Percentiles rank a stretch among this genome's conserved stretches.
These are phyloP conservation scores for Fusarium hostae DNA, from an alignment of 2,329 filamentous ascomycete species.

Conservation along the genomic window DNA sequence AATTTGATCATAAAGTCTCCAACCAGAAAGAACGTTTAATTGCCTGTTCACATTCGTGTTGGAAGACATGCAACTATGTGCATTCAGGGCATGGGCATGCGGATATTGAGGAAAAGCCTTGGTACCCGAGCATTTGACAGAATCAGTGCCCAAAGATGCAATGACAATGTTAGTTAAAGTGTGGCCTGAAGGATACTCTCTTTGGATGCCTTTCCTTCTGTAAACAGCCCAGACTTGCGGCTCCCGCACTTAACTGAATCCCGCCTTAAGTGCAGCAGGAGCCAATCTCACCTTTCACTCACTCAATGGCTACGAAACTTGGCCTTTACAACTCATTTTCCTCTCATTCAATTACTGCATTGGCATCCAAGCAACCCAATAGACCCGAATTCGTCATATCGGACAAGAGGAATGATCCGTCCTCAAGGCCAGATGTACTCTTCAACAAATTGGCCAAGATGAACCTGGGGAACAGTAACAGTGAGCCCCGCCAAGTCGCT, in stretches of 20 bases:
- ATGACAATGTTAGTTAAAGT: not conserved
- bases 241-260: not conserved
- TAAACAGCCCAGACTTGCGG: too few species aligned
- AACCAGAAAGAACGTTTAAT: not conserved
- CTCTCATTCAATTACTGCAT: too few species aligned
- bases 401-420: too few species aligned
- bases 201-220: too few species aligned
- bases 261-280: not conserved
- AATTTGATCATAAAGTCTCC: not conserved
- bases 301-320: fast-evolving
- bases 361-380: too few species aligned
- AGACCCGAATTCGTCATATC: too few species aligned
- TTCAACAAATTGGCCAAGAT: not conserved
- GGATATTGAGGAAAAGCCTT: not conserved
- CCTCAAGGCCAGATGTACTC: fast-evolving
- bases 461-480: not conserved
- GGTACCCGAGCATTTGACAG: not conserved
- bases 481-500: not conserved
- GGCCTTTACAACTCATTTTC: fast-evolving
- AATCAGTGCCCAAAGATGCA: not conserved
- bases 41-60: not conserved
- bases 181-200: not conserved
- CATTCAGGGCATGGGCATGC: fast-evolving
- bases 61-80: not conserved
- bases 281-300: fast-evolving